Base-by-base conservation (phyloP, 1,139 yeast species). In the Zygosaccharomyces pseudobailii region DNA sequence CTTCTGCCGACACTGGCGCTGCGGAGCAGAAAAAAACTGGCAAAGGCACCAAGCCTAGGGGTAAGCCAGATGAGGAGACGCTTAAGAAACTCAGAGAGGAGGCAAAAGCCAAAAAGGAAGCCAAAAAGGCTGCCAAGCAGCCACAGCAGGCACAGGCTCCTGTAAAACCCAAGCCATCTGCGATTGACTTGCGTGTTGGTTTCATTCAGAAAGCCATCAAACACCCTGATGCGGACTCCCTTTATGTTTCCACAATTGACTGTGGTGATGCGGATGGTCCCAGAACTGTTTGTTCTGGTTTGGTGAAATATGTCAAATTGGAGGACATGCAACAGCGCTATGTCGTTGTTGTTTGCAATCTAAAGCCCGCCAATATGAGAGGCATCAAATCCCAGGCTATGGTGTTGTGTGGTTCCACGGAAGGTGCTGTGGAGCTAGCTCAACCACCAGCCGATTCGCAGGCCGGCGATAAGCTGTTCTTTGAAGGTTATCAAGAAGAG, bases 241-340 rank as follows among this genome's bases (percentile, higher is more conserved):
- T 94, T 62, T 94, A 94, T 68, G 95, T 92, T 52, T 90, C 97
- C 30, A 92, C 98, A 47, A 92, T 94, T 62, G 89, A 94, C 55
- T 84, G 88, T 77, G 99, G 98, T 56, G 98, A 92, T 63, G 90
- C 76, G 56, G 95, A 87, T 63, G 96, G 95, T 51, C 98, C 98
- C 65, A 83, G 99, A 75, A 94, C 97, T 40, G 96, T 94, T 45
- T 94, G 98, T 74, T 87, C 96, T 13, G 99, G 98, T 54, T 74
- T 90, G 58, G 96, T 87, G 47, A 82, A 83, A 56, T 79, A 81
- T 69, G 75, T 85, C 58, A 81, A 94, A 23, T 66, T 87, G 52
- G 95, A 87, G 63, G 85, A 82, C 45, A 82, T 90, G 92, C 88
- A 84, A 70, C 76, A 84, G 65, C 81, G 94, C 61, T 74, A 77